Base-by-base conservation (phyloP, 2,329 filamentous ascomycete species). In the Fonsecaea pedrosoi region DNA sequence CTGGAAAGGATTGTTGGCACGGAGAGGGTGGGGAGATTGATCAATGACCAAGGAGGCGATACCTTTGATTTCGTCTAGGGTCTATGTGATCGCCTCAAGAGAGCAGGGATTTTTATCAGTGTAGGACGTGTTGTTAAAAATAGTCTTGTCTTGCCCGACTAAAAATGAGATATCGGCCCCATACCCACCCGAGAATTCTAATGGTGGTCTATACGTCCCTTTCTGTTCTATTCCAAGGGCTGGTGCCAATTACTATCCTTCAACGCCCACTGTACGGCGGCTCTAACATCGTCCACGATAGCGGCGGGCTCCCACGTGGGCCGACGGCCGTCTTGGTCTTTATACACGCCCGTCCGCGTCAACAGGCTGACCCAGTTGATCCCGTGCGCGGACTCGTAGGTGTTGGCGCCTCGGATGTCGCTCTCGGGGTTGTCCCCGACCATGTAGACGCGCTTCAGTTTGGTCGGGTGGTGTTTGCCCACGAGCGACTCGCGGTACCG, bases 41-140 rank as follows among this genome's bases (percentile, higher is more conserved):
- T 97, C 64, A 86, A 85, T 69, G 92, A 96, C 73, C 88, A 87
- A 75, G 89, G 89, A 3, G 87, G 86, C 3, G 94, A 98, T 85
- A 95, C 92, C 0, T 99, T 98, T 86, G 94, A 97, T 76, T 98
- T 98, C 84, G 84, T 96, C 68, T 97, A 64, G 35, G n/a, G 25
- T 50, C 10, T 21, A 4, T 61, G 2, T 9, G 37, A 12, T 53
- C 18, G 34, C 50, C 9, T n/a, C 18, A 37, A 40, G 42, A 18
- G 35, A 30, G 15, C 6, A 25, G 4, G 40, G 6, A 7, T 12
- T 21, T 32, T 15, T 55, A 35, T n/a, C 21, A 4, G 3, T 54
- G 9, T 18, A 34, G 34, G 34, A 30, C 25, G 38, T 60, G 8
- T 6, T 59, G 15, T 13, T 21, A 21, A 32, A 54, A 55, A 8